A percentile compares a stretch with the other conserved stretches of the same genome.
phyloP scores from a whole-genome alignment of 2,329 filamentous ascomycete genomes.

The Lasiodiplodia citricola region DNA sequence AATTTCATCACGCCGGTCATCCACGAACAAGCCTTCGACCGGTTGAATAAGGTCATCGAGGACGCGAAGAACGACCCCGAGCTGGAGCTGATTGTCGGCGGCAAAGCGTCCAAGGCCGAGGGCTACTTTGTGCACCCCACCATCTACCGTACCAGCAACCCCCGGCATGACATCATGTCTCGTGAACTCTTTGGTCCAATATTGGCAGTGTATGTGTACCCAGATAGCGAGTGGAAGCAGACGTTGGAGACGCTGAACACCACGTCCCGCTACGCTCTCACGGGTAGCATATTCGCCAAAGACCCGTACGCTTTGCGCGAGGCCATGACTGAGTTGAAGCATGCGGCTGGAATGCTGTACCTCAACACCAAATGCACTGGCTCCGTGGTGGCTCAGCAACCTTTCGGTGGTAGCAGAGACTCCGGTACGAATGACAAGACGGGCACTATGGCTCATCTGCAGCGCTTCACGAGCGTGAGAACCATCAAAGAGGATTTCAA shows the following conservation, averaged over 20 bases:
- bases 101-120: conserved; percentile 75
- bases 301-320: conserved; percentile 69
- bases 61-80: conserved; percentile 76
- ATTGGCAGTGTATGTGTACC: conserved; percentile 76
- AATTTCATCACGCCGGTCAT: conserved; percentile 91
- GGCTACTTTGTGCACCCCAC: conserved; percentile 87
- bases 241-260: conserved; percentile 67
- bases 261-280: conserved; percentile 78
- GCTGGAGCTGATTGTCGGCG: conserved; percentile 75
- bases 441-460: conserved; percentile 58
- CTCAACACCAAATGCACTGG: conserved; percentile 78
- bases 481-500: conserved; percentile 63
- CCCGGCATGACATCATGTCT: conserved; percentile 73
- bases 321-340: conserved; percentile 72
- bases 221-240: conserved; percentile 58
- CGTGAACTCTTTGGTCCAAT: conserved; percentile 85
- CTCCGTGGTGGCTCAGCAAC: conserved; percentile 55
- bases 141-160: conserved; percentile 76
- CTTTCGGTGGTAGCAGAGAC: conserved; percentile 61
- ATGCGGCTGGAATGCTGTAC: conserved; percentile 83
- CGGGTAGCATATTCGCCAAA: conserved; percentile 74
- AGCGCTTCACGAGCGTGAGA: conserved; percentile 61
- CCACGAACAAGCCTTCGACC: conserved; percentile 80
- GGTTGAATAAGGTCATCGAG: conserved; percentile 78
- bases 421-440: conserved; percentile 65